Base-by-base conservation (phyloP, 2,329 filamentous ascomycete genomes). In the Pseudofabraea citricarpa region DNA sequence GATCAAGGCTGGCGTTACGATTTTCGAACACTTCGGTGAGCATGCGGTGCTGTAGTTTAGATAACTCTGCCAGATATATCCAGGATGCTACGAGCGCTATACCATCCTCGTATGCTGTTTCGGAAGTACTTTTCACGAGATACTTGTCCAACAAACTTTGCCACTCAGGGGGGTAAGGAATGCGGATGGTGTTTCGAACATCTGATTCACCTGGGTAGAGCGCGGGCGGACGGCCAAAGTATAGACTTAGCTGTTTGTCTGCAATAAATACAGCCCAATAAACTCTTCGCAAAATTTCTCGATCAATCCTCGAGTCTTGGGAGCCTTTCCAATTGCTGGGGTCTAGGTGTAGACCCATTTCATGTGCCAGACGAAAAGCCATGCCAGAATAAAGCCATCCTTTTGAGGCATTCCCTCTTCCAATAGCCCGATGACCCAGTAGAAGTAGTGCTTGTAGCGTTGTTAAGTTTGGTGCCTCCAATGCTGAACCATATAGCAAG, bases 331-430 rank as follows among this genome's bases (percentile, higher is more conserved):
- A 74, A 49, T 74, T 74, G 40, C 63, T 71, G 1, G 72, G 72
- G 39, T 75, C 72, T 1, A 75, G 62, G 49, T 75, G 72, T 13
- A 75, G 60, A 1, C 72, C 72, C 72, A 75, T 75, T 49, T 73
- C 72, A 40, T 74, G 70, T 0, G 70, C 67, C 12, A 75, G 60
- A 4, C 72, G 65, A 48, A 73, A 75, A 7, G 71, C 70, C 70
- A 75, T 74, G 36, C 71, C 71, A 21, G 70, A 73, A 41, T 71
- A 73, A 2, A 74, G 56, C 72, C 72, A 75, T 10, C 72, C 71
- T 41, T 72, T 74, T 15, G 70, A 73, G 2, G 64, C 58, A n/a
- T 66, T 64, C 0, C 71, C 69, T 18, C 66, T 64, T 3, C 71
- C 71, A 32, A 74, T 72, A 46, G 71, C 70, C 13, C 66, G 62